Conservation (phyloP, 1,284 basidiomycete species). For the Irpex sp. region DNA sequence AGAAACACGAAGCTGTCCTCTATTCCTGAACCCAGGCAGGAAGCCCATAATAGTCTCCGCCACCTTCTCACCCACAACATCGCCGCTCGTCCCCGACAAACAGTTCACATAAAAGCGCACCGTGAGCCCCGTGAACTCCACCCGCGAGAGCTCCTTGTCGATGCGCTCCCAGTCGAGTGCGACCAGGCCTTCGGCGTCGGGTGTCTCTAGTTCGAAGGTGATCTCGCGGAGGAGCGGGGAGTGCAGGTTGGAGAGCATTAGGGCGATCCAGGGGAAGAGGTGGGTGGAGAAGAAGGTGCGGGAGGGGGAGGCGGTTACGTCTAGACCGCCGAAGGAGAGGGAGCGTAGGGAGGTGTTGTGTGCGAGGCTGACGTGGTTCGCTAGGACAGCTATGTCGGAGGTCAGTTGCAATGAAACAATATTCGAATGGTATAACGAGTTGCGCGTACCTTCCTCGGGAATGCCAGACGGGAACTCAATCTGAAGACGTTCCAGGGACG, state of each 20-base stretch:
- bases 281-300: slow-evolving; percentile 19
- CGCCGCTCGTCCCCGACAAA: slow-evolving; percentile 10
- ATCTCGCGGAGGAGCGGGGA: slow-evolving; percentile 13
- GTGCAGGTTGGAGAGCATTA: slow-evolving; percentile 15
- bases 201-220: slow-evolving; percentile 25
- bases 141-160: slow-evolving; percentile 20
- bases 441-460: slow-evolving; percentile 20
- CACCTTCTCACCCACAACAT: slow-evolving; percentile 16
- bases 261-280: slow-evolving; percentile 16
- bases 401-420: neutral
- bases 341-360: slow-evolving; percentile 26
- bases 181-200: slow-evolving; percentile 18
- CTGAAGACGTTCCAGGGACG: slow-evolving; percentile 24
- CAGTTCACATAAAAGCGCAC: slow-evolving; percentile 24
- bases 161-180: slow-evolving; percentile 27
- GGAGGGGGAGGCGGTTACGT: slow-evolving; percentile 18
- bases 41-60: slow-evolving; percentile 15
- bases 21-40: slow-evolving; percentile 18
- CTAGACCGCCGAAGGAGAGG: slow-evolving; percentile 25
- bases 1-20: slow-evolving; percentile 22
- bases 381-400: slow-evolving; percentile 15
- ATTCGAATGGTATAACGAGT: neutral
- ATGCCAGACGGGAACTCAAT: slow-evolving; percentile 25
- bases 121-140: slow-evolving; percentile 22
- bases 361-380: slow-evolving; percentile 24